These are phyloP conservation scores for Begonia peltatifolia DNA, from an alignment of 306 rosid genomes.

Conservation along the genomic window DNA sequence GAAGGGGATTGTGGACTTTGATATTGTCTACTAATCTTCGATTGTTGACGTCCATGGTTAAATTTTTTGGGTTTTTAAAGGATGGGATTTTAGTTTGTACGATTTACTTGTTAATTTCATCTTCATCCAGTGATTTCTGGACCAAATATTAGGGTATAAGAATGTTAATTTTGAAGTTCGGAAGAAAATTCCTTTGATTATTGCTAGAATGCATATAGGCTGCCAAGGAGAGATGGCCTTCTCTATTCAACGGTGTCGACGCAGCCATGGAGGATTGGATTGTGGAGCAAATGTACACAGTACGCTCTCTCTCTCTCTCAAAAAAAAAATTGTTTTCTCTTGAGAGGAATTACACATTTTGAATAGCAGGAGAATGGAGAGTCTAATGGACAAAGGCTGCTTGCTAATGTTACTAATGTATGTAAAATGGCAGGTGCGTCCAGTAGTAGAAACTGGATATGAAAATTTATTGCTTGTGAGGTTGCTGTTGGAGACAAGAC, in stretches of 20 bases:
- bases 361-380: background rate
- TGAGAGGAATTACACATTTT: background rate
- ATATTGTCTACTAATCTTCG: too few relatives aligned
- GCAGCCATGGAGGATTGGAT: conserved; percentile 52
- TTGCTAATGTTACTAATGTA: conserved; percentile 4
- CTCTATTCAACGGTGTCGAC: conserved; percentile 50
- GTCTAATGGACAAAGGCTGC: background rate
- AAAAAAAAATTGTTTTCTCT: too few relatives aligned
- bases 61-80: too few relatives aligned
- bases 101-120: too few relatives aligned
- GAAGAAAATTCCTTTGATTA: background rate
- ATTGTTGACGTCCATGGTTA: too few relatives aligned
- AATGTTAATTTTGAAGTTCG: too few relatives aligned
- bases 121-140: too few relatives aligned
- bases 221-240: conserved; percentile 74
- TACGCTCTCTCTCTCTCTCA: conserved; percentile 12
- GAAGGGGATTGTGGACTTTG: too few relatives aligned
- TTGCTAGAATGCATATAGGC: conserved; percentile 41
- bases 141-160: too few relatives aligned
- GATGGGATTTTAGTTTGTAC: too few relatives aligned
- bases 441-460: conserved; percentile 94
- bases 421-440: conserved; percentile 61
- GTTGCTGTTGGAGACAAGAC: conserved; percentile 61
- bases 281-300: conserved; percentile 63
- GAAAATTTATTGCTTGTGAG: conserved; percentile 80